phyloP scores from a whole-genome alignment of 2,329 filamentous ascomycete genomes.

The Dothiorella sarmentorum region DNA sequence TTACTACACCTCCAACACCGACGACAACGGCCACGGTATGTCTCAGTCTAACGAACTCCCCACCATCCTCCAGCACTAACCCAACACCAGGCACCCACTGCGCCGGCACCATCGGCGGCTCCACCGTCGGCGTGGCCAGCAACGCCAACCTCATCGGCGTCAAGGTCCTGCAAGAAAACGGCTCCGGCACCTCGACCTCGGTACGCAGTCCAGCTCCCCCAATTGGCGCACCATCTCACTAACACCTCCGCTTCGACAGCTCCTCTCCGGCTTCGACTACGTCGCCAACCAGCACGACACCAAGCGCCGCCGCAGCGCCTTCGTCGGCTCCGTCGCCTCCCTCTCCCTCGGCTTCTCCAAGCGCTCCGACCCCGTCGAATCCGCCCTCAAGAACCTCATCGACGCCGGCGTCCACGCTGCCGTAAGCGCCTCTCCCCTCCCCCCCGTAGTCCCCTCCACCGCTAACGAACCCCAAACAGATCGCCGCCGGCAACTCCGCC shows the following conservation, averaged over 20 bases:
- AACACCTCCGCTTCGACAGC: background rate
- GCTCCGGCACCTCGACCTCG: slow-evolving; percentile 29
- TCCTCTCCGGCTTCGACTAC: slow-evolving; percentile 39
- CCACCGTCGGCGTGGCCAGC: slow-evolving; percentile 34
- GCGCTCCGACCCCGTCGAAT: slow-evolving; percentile 15
- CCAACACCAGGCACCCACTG: slow-evolving; percentile 30
- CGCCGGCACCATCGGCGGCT: slow-evolving; percentile 33
- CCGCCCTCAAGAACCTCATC: background rate
- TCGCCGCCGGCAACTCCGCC: slow-evolving; percentile 34
- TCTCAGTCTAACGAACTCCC: background rate
- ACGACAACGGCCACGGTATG: slow-evolving; percentile 10
- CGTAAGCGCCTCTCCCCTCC: background rate
- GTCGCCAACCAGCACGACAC: slow-evolving; percentile 31
- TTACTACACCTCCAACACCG: background rate
- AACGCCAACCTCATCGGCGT: slow-evolving; percentile 35
- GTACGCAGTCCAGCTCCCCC: background rate
- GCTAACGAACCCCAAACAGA: slow-evolving; percentile 23
- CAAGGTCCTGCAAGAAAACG: slow-evolving; percentile 34
- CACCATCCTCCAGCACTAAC: background rate
- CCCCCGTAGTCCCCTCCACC: background rate
- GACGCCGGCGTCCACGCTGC: slow-evolving; percentile 17
- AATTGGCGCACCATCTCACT: background rate
- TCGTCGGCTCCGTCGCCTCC: slow-evolving; percentile 30
- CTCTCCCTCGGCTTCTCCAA: slow-evolving; percentile 37
- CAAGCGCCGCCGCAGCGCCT: slow-evolving; percentile 25